Percentiles rank a stretch among this genome's conserved stretches.
phyloP scores from a whole-genome alignment of 306 rosid species.

The Arachis stenosperma region DNA sequence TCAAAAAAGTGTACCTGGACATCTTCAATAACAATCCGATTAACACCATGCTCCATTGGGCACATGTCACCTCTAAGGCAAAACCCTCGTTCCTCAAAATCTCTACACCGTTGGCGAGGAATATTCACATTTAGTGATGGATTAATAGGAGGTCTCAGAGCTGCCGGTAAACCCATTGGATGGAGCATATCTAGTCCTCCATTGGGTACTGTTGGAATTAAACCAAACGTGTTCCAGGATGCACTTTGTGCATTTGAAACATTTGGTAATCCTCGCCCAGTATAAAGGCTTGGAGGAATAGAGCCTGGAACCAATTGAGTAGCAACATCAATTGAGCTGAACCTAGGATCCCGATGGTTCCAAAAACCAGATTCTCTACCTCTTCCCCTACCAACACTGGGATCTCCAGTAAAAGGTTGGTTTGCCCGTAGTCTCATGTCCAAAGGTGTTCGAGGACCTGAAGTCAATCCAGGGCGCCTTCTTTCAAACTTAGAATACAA shows the following conservation, averaged over 20 bases:
- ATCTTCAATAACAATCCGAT: slow-evolving; percentile 97
- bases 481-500: slow-evolving; percentile 66
- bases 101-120: slow-evolving; percentile 93
- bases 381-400: slow-evolving; percentile 81
- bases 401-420: slow-evolving; percentile 69
- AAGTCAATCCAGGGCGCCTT: slow-evolving; percentile 68
- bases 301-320: slow-evolving; percentile 87
- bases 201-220: slow-evolving; percentile 80
- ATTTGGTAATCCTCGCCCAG: slow-evolving; percentile 82
- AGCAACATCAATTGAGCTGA: slow-evolving; percentile 76
- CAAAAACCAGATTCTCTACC: slow-evolving; percentile 85
- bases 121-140: slow-evolving; percentile 77
- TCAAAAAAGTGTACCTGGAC: slow-evolving; percentile 71
- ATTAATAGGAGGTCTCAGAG: slow-evolving; percentile 82
- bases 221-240: slow-evolving; percentile 87
- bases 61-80: slow-evolving; percentile 99
- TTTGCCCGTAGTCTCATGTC: slow-evolving; percentile 67
- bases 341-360: slow-evolving; percentile 84
- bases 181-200: slow-evolving; percentile 85
- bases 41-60: slow-evolving; percentile 98
- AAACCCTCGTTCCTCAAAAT: slow-evolving; percentile 99
- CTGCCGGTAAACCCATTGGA: slow-evolving; percentile 85
- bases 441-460: slow-evolving; percentile 61
- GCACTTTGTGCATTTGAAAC: slow-evolving; percentile 81
- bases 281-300: slow-evolving; percentile 69